Evolutionary conservation across 345 rosid genomes (phyloP), one percentile per base, ranked within the genome.

Genomic region (Brassica incana): DNA sequence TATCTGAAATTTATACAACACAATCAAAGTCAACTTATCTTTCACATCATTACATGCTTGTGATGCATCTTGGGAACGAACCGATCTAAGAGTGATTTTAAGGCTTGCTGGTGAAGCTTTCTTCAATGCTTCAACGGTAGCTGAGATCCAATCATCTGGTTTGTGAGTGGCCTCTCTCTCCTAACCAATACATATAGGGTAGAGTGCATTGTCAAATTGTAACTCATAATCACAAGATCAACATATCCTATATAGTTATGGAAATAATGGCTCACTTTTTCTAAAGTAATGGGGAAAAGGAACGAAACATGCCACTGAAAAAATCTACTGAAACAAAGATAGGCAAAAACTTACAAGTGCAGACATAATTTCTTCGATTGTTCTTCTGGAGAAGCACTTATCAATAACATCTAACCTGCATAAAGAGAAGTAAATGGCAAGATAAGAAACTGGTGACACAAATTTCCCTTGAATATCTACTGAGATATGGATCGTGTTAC

Each of bases 51-150:
- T 27, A 15, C n/a, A 48, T 66, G 33, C 5, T 16, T 73, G 29
- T 67, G 43, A 38, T 10, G 23, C 29, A 60, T 18, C 11, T 2
- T 16, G 8, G 2, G 4, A 29, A 72, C 87, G 65, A 85, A 93
- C 98, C 71, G 91, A 89, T 90, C 88, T 84, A 73, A 91, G 95
- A 65, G 90, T 82, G 64, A 91, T 84, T 81, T 91, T 93, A 77
- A 93, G 97, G 85, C 98, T 93, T 54, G 90, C 84, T 48, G 98
- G 98, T 11, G 94, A 91, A 78, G 96, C 94, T 80, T 85, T 87
- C 85, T 85, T 91, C 82, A 94, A 52, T 5, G 85, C 77, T 71
- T 70, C 67, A 70, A 89, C 81, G 8, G 89, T 82, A 29, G 80
- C 18, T 59, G 84, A 69, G 73, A 89, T 80, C 98, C 97, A 92